A percentile compares a stretch with the other conserved stretches of the same genome.
These are phyloP conservation scores for Ceratocystis cacaofunesta DNA, from an alignment of 2,329 filamentous ascomycete genomes.

Conservation along the genomic window DNA sequence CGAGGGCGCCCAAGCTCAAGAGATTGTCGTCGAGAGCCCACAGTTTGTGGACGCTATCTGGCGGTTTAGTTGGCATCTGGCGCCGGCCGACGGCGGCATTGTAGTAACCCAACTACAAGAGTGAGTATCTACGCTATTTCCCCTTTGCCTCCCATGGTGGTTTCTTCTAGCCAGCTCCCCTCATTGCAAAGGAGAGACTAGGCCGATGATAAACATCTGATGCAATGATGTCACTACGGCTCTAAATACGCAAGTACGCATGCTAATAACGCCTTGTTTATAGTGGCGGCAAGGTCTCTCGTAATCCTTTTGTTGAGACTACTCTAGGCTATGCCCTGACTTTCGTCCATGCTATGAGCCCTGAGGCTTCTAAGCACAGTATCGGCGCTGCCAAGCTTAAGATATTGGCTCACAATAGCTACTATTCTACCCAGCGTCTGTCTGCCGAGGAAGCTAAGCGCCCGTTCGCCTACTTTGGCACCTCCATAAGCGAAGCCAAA, in stretches of 20 bases:
- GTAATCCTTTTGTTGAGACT: constrained; percentile 84
- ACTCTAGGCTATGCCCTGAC: constrained; percentile 76
- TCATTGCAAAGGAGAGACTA: too few relatives aligned
- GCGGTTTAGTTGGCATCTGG: constrained; percentile 67
- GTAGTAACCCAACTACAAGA: constrained; percentile 62
- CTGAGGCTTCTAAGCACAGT: constrained; percentile 26
- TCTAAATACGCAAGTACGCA: too few relatives aligned
- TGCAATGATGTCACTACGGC: too few relatives aligned
- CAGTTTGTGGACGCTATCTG: constrained; percentile 81
- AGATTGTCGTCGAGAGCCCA: constrained; percentile 77
- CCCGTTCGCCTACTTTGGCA: constrained; percentile 64
- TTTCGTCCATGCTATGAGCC: constrained; percentile 45
- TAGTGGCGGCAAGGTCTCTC: constrained; percentile 28
- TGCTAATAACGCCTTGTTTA: constrained; percentile 3
- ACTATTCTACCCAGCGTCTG: constrained; percentile 57
- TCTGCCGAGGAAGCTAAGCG: constrained; percentile 20
- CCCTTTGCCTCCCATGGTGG: not conserved
- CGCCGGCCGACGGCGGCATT: constrained; percentile 60
- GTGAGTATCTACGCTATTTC: constrained; percentile 37
- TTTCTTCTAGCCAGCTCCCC: not conserved
- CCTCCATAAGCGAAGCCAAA: constrained; percentile 63
- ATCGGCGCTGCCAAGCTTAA: constrained; percentile 61
- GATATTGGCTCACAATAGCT: constrained; percentile 88
- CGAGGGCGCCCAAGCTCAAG: constrained; percentile 47
- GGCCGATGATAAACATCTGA: too few relatives aligned